phyloP scores from a whole-genome alignment of 495 filamentous ascomycete genomes.

The Xeromyces bisporus region DNA sequence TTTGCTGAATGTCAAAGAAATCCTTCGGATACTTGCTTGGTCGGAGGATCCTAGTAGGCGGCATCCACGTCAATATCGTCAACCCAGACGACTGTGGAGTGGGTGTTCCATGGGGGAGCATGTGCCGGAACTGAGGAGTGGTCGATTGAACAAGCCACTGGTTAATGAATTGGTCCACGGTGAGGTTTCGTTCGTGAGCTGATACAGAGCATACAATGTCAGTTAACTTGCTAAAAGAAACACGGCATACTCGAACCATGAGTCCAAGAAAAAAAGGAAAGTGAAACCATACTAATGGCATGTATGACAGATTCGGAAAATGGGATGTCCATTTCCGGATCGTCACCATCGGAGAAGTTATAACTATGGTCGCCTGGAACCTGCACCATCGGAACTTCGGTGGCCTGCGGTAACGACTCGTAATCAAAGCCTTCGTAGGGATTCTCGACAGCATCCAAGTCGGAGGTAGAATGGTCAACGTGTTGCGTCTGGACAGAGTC shows the following conservation, averaged over 20 bases:
- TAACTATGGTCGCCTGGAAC: constrained; percentile 9
- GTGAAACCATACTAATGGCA: constrained; percentile 18
- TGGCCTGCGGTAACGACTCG: constrained; percentile 3
- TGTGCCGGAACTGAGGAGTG: constrained; percentile 8
- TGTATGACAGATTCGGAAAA: constrained; percentile 18
- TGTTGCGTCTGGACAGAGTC: too few relatives aligned
- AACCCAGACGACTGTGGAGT: constrained; percentile 12
- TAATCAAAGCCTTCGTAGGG: constrained; percentile 5
- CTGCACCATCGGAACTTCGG: constrained; percentile 4
- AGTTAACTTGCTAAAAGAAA: neutral
- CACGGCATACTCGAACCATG: neutral
- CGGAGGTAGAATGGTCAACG: neutral
- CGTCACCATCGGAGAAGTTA: constrained; percentile 10
- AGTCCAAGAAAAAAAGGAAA: neutral
- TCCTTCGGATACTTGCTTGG: constrained; percentile 36
- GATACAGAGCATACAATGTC: constrained; percentile 5
- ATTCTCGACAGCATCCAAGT: neutral
- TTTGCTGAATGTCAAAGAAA: constrained; percentile 57
- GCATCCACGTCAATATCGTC: constrained; percentile 19
- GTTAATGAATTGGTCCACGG: constrained; percentile 27
- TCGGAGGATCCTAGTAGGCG: constrained; percentile 24
- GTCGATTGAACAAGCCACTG: constrained; percentile 21
- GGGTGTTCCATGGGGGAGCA: constrained; percentile 5
- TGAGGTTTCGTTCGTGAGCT: constrained; percentile 28
- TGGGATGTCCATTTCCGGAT: constrained; percentile 6